These are phyloP conservation scores for Panicum virgatum DNA, from an alignment of 202 grass and related monocot species.

Conservation along the genomic window DNA sequence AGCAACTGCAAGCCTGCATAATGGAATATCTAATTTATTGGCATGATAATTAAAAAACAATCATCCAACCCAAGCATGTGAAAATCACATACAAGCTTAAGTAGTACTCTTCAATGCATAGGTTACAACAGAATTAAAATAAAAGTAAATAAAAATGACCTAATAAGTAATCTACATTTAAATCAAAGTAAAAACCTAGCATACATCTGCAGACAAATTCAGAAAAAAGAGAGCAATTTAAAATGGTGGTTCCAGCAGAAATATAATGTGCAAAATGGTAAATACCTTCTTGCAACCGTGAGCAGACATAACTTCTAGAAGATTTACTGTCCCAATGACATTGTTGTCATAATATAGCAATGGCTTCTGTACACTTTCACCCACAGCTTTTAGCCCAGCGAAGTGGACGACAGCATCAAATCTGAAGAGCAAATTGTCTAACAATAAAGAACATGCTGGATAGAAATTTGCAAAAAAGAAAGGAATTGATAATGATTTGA, in stretches of 20 bases:
- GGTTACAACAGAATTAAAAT: conserved; percentile 5
- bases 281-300: conserved; percentile 84
- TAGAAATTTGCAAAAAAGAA: conserved; percentile 15
- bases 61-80: not conserved
- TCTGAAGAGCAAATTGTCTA: conserved; percentile 46
- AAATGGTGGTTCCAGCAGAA: not conserved
- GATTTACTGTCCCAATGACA: conserved; percentile 71
- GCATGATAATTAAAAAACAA: not conserved
- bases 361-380: conserved; percentile 83
- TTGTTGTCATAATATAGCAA: conserved; percentile 95
- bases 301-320: conserved; percentile 84
- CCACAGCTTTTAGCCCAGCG: conserved; percentile 80
- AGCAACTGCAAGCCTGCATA: conserved; percentile 1
- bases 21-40: not conserved
- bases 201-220: conserved; percentile 35
- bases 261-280: conserved; percentile 4
- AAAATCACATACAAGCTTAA: conserved; percentile 16
- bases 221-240: not conserved
- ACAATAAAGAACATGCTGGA: conserved; percentile 32
- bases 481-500: conserved; percentile 7
- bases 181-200: conserved; percentile 3
- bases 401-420: conserved; percentile 89
- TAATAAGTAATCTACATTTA: conserved; percentile 2
- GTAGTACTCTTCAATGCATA: not conserved
- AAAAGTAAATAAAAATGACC: not conserved